Percentiles rank a stretch among this genome's conserved stretches.
phyloP scores from a whole-genome alignment of 2,329 filamentous ascomycete genomes.

The Pseudogymnoascus sp. region DNA sequence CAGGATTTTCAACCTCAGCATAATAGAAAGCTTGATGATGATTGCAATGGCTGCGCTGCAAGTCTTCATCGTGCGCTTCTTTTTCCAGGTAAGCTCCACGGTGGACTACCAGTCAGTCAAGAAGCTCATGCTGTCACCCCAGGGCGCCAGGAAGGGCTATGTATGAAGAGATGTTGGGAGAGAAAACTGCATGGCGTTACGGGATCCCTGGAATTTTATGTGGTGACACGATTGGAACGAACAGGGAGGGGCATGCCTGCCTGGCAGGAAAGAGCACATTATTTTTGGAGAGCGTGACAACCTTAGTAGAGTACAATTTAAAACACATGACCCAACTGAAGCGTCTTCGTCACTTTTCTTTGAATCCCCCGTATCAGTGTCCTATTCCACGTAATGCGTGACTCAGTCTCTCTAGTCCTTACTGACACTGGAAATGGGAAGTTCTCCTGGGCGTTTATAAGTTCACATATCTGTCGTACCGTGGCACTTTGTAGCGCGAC shows the following conservation, averaged over 20 bases:
- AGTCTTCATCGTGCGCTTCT: slow-evolving; percentile 96
- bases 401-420: background rate
- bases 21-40: slow-evolving; percentile 88
- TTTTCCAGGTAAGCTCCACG: slow-evolving; percentile 68
- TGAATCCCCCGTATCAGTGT: background rate
- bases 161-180: slow-evolving; percentile 39
- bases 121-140: slow-evolving; percentile 15
- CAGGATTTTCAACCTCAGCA: slow-evolving; percentile 93
- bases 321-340: slow-evolving; percentile 3
- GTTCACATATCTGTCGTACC: background rate
- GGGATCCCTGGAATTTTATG: slow-evolving; percentile 20
- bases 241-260: background rate
- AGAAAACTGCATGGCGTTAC: slow-evolving; percentile 14
- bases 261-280: background rate
- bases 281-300: background rate
- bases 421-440: background rate
- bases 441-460: background rate
- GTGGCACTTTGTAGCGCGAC: slow-evolving; percentile 6
- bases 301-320: slow-evolving; percentile 6
- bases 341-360: background rate
- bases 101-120: slow-evolving; percentile 10
- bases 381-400: background rate
- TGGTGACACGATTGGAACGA: slow-evolving; percentile 10
- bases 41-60: slow-evolving; percentile 91
- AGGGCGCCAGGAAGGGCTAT: slow-evolving; percentile 62